A percentile compares a stretch with the other conserved stretches of the same genome.
These are phyloP conservation scores for Eleusine coracana DNA, from an alignment of 176 grass and related monocot genomes.

Conservation along the genomic window DNA sequence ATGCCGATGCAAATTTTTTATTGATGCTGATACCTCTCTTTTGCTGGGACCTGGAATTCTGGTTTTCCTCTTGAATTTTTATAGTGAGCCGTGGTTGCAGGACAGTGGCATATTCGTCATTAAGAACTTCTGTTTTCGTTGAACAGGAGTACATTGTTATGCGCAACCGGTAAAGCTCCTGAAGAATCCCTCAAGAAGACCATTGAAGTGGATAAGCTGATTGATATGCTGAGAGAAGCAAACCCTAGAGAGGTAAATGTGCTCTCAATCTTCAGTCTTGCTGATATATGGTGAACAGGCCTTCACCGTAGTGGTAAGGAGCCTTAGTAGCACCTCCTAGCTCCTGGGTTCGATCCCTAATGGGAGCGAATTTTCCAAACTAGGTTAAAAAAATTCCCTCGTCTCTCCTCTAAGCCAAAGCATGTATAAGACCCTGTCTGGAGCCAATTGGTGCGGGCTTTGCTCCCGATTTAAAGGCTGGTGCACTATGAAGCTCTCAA, in stretches of 20 bases:
- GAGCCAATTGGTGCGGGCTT: too few species aligned
- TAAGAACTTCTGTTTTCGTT: constrained; percentile 25
- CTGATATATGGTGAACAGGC: not conserved
- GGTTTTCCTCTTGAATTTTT: not conserved
- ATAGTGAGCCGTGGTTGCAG: not conserved
- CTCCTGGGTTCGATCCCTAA: too few species aligned
- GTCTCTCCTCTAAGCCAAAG: too few species aligned
- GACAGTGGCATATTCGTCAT: not conserved
- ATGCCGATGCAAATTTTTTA: not conserved
- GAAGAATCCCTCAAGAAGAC: constrained; percentile 84
- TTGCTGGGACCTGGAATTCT: not conserved
- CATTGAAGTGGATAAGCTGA: constrained; percentile 76
- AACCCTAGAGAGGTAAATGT: constrained; percentile 68
- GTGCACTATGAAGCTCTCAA: too few species aligned
- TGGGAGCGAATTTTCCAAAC: too few species aligned
- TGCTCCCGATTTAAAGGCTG: too few species aligned
- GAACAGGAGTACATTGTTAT: constrained; percentile 66
- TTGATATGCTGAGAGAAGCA: constrained; percentile 83
- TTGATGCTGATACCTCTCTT: not conserved
- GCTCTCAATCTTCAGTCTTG: constrained; percentile 15
- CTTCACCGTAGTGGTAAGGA: too few species aligned
- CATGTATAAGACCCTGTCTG: too few species aligned
- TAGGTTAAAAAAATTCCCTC: too few species aligned
- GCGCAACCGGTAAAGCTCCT: constrained; percentile 56
- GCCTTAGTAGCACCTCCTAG: too few species aligned